phyloP scores from a whole-genome alignment of 2,329 filamentous ascomycete genomes.

The Pseudogymnoascus sp. region DNA sequence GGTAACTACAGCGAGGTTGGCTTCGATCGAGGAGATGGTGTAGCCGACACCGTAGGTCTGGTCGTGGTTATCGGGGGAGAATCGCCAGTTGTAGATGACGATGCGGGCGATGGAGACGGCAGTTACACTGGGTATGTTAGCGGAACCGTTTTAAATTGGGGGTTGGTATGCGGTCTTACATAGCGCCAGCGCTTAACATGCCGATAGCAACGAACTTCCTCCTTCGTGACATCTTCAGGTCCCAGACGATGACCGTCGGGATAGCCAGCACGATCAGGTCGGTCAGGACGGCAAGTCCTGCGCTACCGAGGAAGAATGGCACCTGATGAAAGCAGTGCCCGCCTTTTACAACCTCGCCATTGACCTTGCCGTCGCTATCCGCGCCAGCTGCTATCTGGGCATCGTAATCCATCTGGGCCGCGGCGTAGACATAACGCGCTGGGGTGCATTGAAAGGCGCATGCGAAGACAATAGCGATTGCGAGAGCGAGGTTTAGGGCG shows the following conservation, averaged over 20 bases:
- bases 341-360: constrained; percentile 15
- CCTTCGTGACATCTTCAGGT: constrained; percentile 13
- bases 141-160: background rate
- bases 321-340: constrained; percentile 16
- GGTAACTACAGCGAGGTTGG: constrained; percentile 16
- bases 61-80: constrained; percentile 12
- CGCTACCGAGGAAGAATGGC: constrained; percentile 14
- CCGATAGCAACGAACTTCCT: constrained; percentile 15
- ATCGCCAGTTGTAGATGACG: constrained; percentile 10
- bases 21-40: constrained; percentile 18
- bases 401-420: constrained; percentile 10
- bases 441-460: constrained; percentile 32
- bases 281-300: constrained; percentile 17
- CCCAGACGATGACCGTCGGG: constrained; percentile 18
- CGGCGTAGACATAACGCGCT: constrained; percentile 13
- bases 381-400: constrained; percentile 9
- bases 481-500: constrained; percentile 23
- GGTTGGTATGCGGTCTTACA: constrained; percentile 8
- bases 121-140: constrained; percentile 13
- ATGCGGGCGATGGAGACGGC: constrained; percentile 16
- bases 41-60: constrained; percentile 14
- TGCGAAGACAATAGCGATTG: constrained; percentile 31
- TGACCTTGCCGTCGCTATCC: constrained; percentile 12
- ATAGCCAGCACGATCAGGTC: constrained; percentile 18
- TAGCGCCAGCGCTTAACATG: constrained; percentile 12